Percentiles rank a stretch among this genome's conserved stretches.
These are phyloP conservation scores for Dentipellis fragilis DNA, from an alignment of 768 basidiomycete species.

Conservation along the genomic window DNA sequence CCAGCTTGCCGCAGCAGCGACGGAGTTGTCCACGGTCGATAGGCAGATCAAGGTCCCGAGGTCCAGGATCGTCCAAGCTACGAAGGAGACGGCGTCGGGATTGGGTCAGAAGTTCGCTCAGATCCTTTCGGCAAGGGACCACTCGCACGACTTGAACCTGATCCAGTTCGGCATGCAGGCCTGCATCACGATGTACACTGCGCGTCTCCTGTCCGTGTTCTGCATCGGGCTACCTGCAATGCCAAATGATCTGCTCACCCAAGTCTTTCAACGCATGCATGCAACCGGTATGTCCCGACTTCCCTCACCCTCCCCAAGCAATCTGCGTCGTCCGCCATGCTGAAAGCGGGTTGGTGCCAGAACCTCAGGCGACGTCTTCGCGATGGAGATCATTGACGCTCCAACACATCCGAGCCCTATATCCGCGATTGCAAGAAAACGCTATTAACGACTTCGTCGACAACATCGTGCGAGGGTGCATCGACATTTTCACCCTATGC, in stretches of 20 bases:
- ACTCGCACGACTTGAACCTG: conserved; percentile 65
- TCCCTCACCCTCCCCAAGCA: neutral
- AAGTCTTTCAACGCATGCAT: conserved; percentile 52
- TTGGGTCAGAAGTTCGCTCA: conserved; percentile 54
- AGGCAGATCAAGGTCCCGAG: conserved; percentile 28
- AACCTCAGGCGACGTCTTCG: conserved; percentile 69
- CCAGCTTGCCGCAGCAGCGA: conserved; percentile 69
- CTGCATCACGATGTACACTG: conserved; percentile 54
- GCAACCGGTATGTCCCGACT: conserved; percentile 32
- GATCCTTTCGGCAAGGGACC: conserved; percentile 52
- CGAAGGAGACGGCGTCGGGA: conserved; percentile 51
- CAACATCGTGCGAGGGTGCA: conserved; percentile 62
- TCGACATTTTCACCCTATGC: conserved; percentile 56
- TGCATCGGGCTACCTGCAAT: conserved; percentile 68
- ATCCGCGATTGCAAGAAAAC: conserved; percentile 57
- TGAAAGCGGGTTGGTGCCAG: conserved; percentile 23
- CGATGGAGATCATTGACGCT: conserved; percentile 73
- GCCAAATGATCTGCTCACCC: conserved; percentile 52
- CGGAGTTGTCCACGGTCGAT: conserved; percentile 53
- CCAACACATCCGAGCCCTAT: conserved; percentile 53
- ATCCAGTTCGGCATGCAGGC: conserved; percentile 72
- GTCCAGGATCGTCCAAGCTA: conserved; percentile 36
- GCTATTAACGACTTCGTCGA: conserved; percentile 65
- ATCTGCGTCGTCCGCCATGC: conserved; percentile 15
- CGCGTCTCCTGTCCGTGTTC: conserved; percentile 59